phyloP scores from a whole-genome alignment of 1,139 yeast species.

The Diutina catenulata region DNA sequence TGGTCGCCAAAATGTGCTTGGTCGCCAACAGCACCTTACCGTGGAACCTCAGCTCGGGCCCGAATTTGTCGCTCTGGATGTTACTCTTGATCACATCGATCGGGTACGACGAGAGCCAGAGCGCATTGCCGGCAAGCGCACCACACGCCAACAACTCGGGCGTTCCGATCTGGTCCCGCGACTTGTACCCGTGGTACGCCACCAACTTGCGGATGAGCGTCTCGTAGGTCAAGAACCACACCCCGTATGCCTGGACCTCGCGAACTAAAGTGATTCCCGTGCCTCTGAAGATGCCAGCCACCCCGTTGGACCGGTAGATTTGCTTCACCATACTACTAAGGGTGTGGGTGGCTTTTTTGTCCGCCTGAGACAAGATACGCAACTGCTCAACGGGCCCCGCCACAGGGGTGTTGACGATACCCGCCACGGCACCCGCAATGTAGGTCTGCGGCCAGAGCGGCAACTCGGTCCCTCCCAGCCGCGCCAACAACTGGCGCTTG shows the following conservation, averaged over 20 bases:
- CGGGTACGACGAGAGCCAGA: slow-evolving; percentile 53
- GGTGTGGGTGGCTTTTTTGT: slow-evolving; percentile 37
- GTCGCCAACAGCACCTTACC: slow-evolving; percentile 38
- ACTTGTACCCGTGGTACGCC: slow-evolving; percentile 19
- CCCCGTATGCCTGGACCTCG: slow-evolving; percentile 74
- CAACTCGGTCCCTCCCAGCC: slow-evolving; percentile 19
- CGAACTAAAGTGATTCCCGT: slow-evolving; percentile 46
- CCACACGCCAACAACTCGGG: slow-evolving; percentile 52
- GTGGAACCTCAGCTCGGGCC: slow-evolving; percentile 27
- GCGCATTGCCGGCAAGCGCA: slow-evolving; percentile 60
- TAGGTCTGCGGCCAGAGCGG: slow-evolving; percentile 53
- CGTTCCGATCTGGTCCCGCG: slow-evolving; percentile 45
- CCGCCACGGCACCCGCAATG: slow-evolving; percentile 66
- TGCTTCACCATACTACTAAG: slow-evolving; percentile 24
- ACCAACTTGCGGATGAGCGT: slow-evolving; percentile 34
- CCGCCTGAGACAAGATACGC: slow-evolving; percentile 59
- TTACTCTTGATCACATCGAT: slow-evolving; percentile 59
- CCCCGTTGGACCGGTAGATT: slow-evolving; percentile 37
- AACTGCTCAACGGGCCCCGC: slow-evolving; percentile 70
- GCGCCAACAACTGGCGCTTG: slow-evolving; percentile 41
- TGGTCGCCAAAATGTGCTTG: slow-evolving; percentile 27
- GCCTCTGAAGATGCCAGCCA: slow-evolving; percentile 50
- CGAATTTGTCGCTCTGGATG: slow-evolving; percentile 58
- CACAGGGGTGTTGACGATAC: slow-evolving; percentile 62
- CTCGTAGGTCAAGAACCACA: slow-evolving; percentile 72